A percentile compares a stretch with the other conserved stretches of the same genome.
Evolutionary conservation across 768 basidiomycete species (phyloP).

Genomic region (Lactarius akahatsu): DNA sequence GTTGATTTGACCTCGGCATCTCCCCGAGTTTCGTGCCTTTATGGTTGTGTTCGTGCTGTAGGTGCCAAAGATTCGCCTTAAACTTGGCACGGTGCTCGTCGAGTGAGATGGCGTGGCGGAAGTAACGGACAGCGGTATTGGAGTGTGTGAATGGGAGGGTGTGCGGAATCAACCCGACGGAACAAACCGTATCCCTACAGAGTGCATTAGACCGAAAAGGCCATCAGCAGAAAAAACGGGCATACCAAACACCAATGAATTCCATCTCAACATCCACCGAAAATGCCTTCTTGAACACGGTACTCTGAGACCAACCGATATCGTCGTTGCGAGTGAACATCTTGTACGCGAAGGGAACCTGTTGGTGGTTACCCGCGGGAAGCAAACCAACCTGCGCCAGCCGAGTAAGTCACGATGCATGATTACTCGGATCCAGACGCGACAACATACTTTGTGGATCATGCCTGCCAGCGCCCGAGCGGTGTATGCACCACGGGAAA

Average conservation of each 20-base stretch:
- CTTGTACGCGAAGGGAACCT: constrained; percentile 75
- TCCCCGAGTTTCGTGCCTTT: constrained; percentile 52
- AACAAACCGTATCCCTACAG: constrained; percentile 66
- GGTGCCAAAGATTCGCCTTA: constrained; percentile 35
- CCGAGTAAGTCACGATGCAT: background rate
- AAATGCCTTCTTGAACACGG: constrained; percentile 71
- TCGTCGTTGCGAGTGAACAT: constrained; percentile 65
- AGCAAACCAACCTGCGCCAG: constrained; percentile 59
- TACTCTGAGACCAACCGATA: constrained; percentile 60
- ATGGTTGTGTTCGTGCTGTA: constrained; percentile 38
- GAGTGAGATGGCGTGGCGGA: constrained; percentile 69
- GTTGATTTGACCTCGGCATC: constrained; percentile 41
- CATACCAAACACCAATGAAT: constrained; percentile 73
- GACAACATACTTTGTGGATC: constrained; percentile 55
- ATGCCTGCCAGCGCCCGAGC: constrained; percentile 72
- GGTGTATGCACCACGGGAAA: constrained; percentile 75
- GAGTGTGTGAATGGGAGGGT: constrained; percentile 64
- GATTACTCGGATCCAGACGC: background rate
- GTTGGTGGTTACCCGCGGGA: constrained; percentile 67
- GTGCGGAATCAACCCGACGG: constrained; percentile 64
- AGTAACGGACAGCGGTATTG: constrained; percentile 58
- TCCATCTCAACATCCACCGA: constrained; percentile 73
- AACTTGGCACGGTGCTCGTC: constrained; percentile 68
- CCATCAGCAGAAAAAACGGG: background rate
- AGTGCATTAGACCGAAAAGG: constrained; percentile 12